Conservation (phyloP, 192 early-diverging fungal species). For the Coemansia sp. region DNA sequence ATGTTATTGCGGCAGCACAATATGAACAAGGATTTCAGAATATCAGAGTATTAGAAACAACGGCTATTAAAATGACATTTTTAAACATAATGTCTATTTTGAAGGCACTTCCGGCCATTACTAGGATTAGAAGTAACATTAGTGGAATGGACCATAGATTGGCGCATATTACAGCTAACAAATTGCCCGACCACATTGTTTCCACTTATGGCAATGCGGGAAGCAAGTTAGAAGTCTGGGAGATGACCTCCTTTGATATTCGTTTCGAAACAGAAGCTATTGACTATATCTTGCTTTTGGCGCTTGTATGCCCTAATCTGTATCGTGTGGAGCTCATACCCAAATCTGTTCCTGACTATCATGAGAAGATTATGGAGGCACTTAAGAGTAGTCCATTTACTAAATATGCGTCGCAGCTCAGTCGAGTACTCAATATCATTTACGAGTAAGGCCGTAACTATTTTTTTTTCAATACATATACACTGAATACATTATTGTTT, state of each 20-base stretch:
- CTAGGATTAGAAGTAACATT: neutral
- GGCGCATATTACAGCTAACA: neutral
- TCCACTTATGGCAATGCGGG: neutral
- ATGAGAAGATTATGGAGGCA: too few species aligned
- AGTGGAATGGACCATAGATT: neutral
- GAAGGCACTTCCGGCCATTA: neutral
- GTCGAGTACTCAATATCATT: too few species aligned
- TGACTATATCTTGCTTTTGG: neutral
- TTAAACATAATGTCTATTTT: neutral
- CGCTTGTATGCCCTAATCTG: neutral
- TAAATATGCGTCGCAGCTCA: too few species aligned
- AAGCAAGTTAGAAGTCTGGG: neutral
- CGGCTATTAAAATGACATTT: neutral
- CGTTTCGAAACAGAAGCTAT: neutral
- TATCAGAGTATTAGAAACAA: neutral
- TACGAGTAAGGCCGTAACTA: too few species aligned
- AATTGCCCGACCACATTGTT: neutral
- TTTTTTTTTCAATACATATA: too few species aligned
- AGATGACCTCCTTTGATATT: neutral
- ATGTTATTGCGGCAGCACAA: neutral
- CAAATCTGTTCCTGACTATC: too few species aligned
- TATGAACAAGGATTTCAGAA: neutral
- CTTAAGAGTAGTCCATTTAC: too few species aligned
- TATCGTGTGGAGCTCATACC: neutral
- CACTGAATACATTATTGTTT: too few species aligned